phyloP scores from a whole-genome alignment of 495 filamentous ascomycete species.

The Oidiodendron maius region DNA sequence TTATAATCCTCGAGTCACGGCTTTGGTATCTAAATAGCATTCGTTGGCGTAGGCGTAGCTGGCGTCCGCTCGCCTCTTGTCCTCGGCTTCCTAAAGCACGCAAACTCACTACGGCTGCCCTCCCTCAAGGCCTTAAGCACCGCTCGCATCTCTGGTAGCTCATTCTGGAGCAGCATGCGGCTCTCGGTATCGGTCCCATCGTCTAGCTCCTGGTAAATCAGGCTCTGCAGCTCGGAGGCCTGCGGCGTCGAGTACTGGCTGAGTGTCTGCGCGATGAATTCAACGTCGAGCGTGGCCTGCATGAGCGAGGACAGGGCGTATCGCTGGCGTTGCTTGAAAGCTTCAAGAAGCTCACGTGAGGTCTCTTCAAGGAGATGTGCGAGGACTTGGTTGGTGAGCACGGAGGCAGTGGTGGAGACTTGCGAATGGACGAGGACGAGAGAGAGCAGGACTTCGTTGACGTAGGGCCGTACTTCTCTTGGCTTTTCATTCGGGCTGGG shows the following conservation, averaged over 20 bases:
- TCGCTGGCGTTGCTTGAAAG: slow-evolving; percentile 57
- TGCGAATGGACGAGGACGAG: slow-evolving; percentile 90
- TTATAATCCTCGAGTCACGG: not conserved
- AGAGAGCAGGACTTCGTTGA: slow-evolving; percentile 75
- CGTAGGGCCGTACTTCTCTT: slow-evolving; percentile 73
- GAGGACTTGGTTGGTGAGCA: slow-evolving; percentile 67
- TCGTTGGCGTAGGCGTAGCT: not conserved
- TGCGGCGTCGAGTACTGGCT: slow-evolving; percentile 81
- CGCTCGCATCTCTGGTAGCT: slow-evolving; percentile 81
- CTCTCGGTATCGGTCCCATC: slow-evolving; percentile 80
- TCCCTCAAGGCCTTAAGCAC: slow-evolving; percentile 80
- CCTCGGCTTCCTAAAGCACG: slow-evolving; percentile 57
- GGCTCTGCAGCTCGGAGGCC: slow-evolving; percentile 69
- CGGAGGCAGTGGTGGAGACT: slow-evolving; percentile 71
- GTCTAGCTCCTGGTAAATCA: slow-evolving; percentile 87
- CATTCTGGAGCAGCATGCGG: slow-evolving; percentile 68
- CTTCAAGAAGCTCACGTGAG: slow-evolving; percentile 60
- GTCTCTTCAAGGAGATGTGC: slow-evolving; percentile 75
- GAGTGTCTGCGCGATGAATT: slow-evolving; percentile 92
- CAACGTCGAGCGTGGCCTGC: slow-evolving; percentile 94
- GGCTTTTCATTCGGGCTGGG: slow-evolving; percentile 55
- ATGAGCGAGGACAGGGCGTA: slow-evolving; percentile 80
- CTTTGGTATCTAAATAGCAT: not conserved
- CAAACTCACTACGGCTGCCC: slow-evolving; percentile 78
- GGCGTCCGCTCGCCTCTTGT: not conserved